phyloP scores from a whole-genome alignment of 169 alveolate genomes.

The Theileria luwenshuni region DNA sequence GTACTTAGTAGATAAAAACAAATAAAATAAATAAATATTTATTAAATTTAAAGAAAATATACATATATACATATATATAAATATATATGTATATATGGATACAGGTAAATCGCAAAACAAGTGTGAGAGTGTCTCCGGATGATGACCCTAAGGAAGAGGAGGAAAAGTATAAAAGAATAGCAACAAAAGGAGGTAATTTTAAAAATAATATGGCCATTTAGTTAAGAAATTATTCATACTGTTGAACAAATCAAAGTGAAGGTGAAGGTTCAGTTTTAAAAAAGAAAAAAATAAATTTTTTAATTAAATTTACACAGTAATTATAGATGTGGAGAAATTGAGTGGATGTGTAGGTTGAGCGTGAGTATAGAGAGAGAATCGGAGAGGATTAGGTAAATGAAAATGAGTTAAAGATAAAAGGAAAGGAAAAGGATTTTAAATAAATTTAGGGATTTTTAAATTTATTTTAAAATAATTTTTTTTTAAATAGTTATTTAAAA shows the following conservation, averaged over 20 bases:
- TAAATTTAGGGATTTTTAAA: too few relatives aligned
- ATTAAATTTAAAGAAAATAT: too few relatives aligned
- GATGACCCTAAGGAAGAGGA: conserved; percentile 10
- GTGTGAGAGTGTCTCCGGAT: conserved; percentile 12
- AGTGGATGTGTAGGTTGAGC: neutral
- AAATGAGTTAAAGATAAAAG: too few relatives aligned
- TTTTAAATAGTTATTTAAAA: too few relatives aligned
- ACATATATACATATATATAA: too few relatives aligned
- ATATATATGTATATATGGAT: neutral
- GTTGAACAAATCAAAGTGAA: conserved; percentile 4
- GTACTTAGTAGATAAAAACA: neutral
- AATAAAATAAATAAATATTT: too few relatives aligned
- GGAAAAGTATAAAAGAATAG: conserved; percentile 24
- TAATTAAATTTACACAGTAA: neutral
- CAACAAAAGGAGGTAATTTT: conserved; percentile 25
- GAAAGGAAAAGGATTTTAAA: too few relatives aligned
- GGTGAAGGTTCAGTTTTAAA: neutral
- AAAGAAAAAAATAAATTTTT: too few relatives aligned
- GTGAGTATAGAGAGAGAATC: neutral
- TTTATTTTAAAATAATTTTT: too few relatives aligned
- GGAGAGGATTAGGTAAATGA: too few relatives aligned
- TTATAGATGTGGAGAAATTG: neutral
- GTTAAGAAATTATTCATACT: conserved; percentile 21
- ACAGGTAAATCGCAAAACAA: conserved; percentile 10
- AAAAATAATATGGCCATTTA: neutral